Evolutionary conservation across 805 yeast genomes (phyloP).

Genomic region (Schwanniomyces sp.): DNA sequence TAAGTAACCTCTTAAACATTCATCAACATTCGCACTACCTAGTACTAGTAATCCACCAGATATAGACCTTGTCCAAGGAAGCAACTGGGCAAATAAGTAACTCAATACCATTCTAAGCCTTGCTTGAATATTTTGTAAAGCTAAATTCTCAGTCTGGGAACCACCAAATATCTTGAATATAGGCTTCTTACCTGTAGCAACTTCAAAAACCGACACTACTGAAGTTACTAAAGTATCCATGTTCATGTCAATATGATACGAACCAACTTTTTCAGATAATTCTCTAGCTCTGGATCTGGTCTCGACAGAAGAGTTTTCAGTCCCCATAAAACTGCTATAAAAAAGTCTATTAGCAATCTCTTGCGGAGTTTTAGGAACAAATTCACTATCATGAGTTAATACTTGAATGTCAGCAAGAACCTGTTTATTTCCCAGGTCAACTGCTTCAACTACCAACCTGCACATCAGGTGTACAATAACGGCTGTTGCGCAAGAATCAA

Average conservation of each 20-base stretch:
- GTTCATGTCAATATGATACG: conserved; percentile 88
- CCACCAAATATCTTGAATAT: conserved; percentile 94
- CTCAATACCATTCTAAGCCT: conserved; percentile 92
- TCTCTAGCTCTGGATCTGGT: conserved; percentile 82
- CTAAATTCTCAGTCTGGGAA: conserved; percentile 84
- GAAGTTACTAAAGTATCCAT: conserved; percentile 84
- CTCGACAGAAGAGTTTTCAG: conserved; percentile 85
- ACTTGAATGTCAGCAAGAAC: conserved; percentile 76
- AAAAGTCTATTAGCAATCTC: conserved; percentile 77
- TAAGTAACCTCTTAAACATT: conserved; percentile 89
- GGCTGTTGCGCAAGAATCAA: conserved; percentile 97
- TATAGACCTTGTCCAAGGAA: conserved; percentile 88
- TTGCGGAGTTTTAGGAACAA: conserved; percentile 71
- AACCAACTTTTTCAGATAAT: conserved; percentile 73
- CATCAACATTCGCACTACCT: conserved; percentile 97
- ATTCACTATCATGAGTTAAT: conserved; percentile 55
- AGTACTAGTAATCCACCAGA: conserved; percentile 84
- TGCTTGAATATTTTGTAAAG: conserved; percentile 96
- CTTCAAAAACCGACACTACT: conserved; percentile 73
- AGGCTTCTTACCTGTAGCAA: conserved; percentile 89
- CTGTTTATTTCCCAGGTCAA: conserved; percentile 63
- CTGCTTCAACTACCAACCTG: conserved; percentile 72
- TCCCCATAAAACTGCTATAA: conserved; percentile 95
- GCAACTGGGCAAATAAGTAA: conserved; percentile 86
- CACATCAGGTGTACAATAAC: conserved; percentile 95